Evolutionary conservation across 2,329 filamentous ascomycete species (phyloP).

Genomic region (Mycosphaerelloides madeirae): DNA sequence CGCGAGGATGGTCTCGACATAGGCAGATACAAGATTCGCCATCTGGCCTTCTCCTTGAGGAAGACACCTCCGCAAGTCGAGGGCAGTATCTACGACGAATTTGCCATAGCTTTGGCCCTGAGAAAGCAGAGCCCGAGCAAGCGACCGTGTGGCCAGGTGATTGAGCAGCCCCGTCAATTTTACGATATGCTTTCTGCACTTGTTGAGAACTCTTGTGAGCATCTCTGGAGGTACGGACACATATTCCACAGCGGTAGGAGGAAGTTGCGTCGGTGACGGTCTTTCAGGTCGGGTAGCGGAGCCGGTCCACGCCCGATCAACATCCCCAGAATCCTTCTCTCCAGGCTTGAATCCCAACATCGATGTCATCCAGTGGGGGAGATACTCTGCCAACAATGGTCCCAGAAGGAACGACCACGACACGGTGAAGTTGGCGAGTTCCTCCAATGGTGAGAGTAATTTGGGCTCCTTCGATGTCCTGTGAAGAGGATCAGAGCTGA

Average conservation of each 20-base stretch:
- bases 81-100: conserved; percentile 37
- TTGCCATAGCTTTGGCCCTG: conserved; percentile 21
- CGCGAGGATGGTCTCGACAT: conserved; percentile 12
- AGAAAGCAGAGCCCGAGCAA: conserved; percentile 30
- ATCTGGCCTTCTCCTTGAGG: conserved; percentile 34
- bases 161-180: conserved; percentile 43
- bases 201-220: conserved; percentile 27
- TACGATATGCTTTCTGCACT: conserved; percentile 31
- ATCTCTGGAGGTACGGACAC: conserved; percentile 29
- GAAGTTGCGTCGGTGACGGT: conserved; percentile 2
- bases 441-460: conserved; percentile 38
- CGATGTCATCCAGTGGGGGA: conserved; percentile 34
- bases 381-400: conserved; percentile 36
- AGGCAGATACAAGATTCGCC: conserved; percentile 32
- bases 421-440: conserved; percentile 37
- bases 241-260: conserved; percentile 31
- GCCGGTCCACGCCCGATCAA: conserved; percentile 15
- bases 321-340: conserved; percentile 22
- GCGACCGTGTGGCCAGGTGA: conserved; percentile 37
- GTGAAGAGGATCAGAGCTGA: conserved; percentile 8
- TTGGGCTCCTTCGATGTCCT: conserved; percentile 10
- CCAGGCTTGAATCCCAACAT: conserved; percentile 33
- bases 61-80: conserved; percentile 40
- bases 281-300: conserved; percentile 10
- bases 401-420: conserved; percentile 43